Base-by-base conservation (phyloP, 768 basidiomycete species). In the Rhizopogon rudus region DNA sequence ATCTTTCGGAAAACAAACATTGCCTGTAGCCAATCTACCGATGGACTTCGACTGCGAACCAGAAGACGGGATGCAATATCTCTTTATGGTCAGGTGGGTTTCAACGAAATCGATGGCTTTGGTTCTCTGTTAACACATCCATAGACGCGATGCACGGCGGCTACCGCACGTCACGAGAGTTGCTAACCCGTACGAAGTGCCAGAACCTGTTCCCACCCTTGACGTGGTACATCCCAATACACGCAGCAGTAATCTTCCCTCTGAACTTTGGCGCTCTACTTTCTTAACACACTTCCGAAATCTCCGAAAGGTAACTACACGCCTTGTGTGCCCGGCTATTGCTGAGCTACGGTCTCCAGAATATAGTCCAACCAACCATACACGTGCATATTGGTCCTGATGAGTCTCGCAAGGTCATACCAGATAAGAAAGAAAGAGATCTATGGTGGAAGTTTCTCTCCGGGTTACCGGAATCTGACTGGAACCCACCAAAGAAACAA, bases 1-100 rank as follows among this genome's bases (percentile, higher is more conserved):
- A 14, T 67, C 77, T 7, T 77, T 81, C 50, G 88, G 88, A 42
- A 81, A 73, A 59, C 89, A 91, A 69, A 87, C 81, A 25, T 76
- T 93, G 3, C 91, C 91, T 16, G 87, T 93, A n/a, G 90, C 91
- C 17, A 78, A 84, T 62, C 77, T 93, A 49, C 87, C 89, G n/a
- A 65, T 72, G 17, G 76, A 86, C 63, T 93, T 87, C 65, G 71
- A 81, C 59, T 81, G 75, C 25, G 78, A 77, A 48, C 89, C 91
- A 0, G 67, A 70, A 62, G 86, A 92, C 69, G 91, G 91, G 2
- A 60, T 87, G 77, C 79, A 92, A 62, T 92, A 93, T 67, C 75
- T 93, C 42, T 91, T 92, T 69, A 82, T 82, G 50, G 91, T 92
- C 42, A 80, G 91, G 91, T 90, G 65, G 51, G 74, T 61, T 49